Evolutionary conservation across 1,284 basidiomycete species (phyloP).

Genomic region (Prillingera fragicola): DNA sequence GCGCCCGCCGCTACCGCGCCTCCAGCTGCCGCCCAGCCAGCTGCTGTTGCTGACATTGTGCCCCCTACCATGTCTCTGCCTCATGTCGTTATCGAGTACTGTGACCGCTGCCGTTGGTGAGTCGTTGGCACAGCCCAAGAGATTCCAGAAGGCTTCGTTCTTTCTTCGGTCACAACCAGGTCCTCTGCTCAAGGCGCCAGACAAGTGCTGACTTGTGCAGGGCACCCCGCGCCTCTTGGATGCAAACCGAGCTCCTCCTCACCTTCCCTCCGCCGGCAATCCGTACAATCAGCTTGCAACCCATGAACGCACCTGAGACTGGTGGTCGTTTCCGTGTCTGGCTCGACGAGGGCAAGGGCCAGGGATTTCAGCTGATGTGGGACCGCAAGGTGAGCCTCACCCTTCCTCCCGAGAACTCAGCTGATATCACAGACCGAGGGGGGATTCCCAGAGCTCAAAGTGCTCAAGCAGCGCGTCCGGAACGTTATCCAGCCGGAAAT

Average conservation of each 20-base stretch:
- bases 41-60: constrained; percentile 53
- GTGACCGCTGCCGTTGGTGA: constrained; percentile 62
- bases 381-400: constrained; percentile 43
- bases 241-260: constrained; percentile 77
- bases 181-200: constrained; percentile 11
- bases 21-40: too few species aligned
- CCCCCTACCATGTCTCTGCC: constrained; percentile 55
- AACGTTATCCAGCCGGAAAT: constrained; percentile 71
- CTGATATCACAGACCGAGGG: constrained; percentile 67
- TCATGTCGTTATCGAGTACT: constrained; percentile 66
- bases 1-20: too few species aligned
- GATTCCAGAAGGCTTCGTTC: neutral
- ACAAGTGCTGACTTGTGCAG: constrained; percentile 52
- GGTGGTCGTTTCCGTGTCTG: constrained; percentile 83
- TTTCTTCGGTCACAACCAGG: too few species aligned
- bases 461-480: constrained; percentile 77
- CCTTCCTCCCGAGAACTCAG: neutral
- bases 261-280: constrained; percentile 75
- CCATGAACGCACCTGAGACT: constrained; percentile 71
- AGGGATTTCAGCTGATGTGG: constrained; percentile 45
- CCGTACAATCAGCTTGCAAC: constrained; percentile 62
- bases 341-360: constrained; percentile 53
- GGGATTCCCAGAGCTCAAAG: constrained; percentile 69
- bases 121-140: constrained; percentile 30
- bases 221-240: constrained; percentile 68